Evolutionary conservation across 2,329 filamentous ascomycete species (phyloP).

Genomic region (Zymoseptoria tritici): DNA sequence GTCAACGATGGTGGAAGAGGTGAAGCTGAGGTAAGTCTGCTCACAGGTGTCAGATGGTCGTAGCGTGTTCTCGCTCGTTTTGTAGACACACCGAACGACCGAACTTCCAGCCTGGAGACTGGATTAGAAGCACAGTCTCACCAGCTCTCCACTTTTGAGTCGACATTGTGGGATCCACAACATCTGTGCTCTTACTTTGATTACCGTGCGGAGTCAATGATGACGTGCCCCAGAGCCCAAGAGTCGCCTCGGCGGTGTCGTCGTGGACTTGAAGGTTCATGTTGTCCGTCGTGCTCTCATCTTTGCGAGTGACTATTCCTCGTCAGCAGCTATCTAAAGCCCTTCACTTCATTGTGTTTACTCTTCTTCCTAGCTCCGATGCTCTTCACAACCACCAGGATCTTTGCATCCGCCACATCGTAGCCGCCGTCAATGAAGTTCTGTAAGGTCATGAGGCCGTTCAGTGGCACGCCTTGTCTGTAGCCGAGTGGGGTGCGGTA

Average conservation of each 20-base stretch:
- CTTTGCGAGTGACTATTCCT: slow-evolving; percentile 40
- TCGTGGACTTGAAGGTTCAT: slow-evolving; percentile 50
- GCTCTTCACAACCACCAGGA: slow-evolving; percentile 53
- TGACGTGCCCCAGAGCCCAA: slow-evolving; percentile 51
- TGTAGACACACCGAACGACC: slow-evolving; percentile 23
- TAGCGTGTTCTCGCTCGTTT: neutral
- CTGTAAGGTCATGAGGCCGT: slow-evolving; percentile 50
- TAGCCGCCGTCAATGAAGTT: slow-evolving; percentile 49
- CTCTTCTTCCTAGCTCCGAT: slow-evolving; percentile 47
- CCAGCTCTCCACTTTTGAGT: slow-evolving; percentile 22
- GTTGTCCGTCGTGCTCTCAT: slow-evolving; percentile 38
- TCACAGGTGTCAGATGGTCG: neutral
- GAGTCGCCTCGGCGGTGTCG: slow-evolving; percentile 46
- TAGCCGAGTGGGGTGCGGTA: slow-evolving; percentile 44
- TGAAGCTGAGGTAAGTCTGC: slow-evolving; percentile 30
- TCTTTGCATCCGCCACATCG: slow-evolving; percentile 44
- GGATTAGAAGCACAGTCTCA: slow-evolving; percentile 26
- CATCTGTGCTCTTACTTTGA: neutral
- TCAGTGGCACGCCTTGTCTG: slow-evolving; percentile 30
- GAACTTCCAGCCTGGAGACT: slow-evolving; percentile 26
- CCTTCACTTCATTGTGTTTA: slow-evolving; percentile 18
- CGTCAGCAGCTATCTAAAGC: slow-evolving; percentile 2
- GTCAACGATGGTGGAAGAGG: slow-evolving; percentile 44
- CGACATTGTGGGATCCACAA: slow-evolving; percentile 5
- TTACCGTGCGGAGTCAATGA: slow-evolving; percentile 25